A percentile compares a stretch with the other conserved stretches of the same genome.
Evolutionary conservation across 805 yeast genomes (phyloP).

Genomic region (Nakazawaea ernobii): DNA sequence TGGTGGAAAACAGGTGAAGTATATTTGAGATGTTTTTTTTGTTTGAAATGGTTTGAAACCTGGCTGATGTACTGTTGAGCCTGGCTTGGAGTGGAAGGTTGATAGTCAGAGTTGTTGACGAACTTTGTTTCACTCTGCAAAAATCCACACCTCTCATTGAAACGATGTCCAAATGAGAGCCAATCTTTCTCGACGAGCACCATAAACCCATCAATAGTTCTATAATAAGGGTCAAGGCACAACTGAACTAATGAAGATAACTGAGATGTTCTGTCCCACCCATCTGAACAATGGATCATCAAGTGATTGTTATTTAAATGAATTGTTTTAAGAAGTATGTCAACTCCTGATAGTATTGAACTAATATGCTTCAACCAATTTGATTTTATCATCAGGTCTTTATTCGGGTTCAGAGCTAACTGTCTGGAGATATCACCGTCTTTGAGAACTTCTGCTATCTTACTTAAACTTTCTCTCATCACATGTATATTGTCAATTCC

Average conservation of each 20-base stretch:
- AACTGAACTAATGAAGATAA: constrained; percentile 77
- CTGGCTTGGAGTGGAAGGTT: constrained; percentile 25
- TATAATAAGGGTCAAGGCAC: constrained; percentile 83
- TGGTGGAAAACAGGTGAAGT: constrained; percentile 95
- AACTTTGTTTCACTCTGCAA: constrained; percentile 49
- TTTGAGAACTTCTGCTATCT: constrained; percentile 54
- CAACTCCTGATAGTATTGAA: constrained; percentile 67
- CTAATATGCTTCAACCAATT: constrained; percentile 77
- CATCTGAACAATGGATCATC: constrained; percentile 92
- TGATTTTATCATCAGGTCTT: constrained; percentile 53
- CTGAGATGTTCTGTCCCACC: constrained; percentile 97
- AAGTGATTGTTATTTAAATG: constrained; percentile 79
- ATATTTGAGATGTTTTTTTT: constrained; percentile 44
- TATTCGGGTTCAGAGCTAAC: constrained; percentile 33
- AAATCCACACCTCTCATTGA: constrained; percentile 78
- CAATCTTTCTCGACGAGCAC: constrained; percentile 88
- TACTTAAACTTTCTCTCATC: constrained; percentile 77
- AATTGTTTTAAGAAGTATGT: constrained; percentile 73
- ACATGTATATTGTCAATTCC: constrained; percentile 96
- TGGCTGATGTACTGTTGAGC: constrained; percentile 40
- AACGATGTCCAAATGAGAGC: constrained; percentile 91
- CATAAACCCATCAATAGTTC: constrained; percentile 86
- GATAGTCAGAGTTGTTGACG: constrained; percentile 32
- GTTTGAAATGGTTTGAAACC: constrained; percentile 46
- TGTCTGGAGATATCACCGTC: constrained; percentile 58